A percentile compares a stretch with the other conserved stretches of the same genome.
Evolutionary conservation across 495 filamentous ascomycete genomes (phyloP).

Genomic region (Beverwykella pulmonaria): DNA sequence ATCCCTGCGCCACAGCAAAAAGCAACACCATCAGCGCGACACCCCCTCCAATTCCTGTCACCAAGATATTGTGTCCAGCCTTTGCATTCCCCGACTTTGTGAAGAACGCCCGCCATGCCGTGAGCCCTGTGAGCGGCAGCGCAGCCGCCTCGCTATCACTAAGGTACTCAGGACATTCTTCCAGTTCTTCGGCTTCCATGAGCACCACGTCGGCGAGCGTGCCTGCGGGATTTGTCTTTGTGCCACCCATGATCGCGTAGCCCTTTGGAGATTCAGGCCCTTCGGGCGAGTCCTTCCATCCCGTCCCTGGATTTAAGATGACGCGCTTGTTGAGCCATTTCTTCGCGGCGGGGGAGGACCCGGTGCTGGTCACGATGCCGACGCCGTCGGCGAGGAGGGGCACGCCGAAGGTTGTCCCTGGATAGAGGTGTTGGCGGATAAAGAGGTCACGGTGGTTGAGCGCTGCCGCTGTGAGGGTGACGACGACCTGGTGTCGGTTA

Average conservation of each 20-base stretch:
- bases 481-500: constrained; percentile 54
- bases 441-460: constrained; percentile 94
- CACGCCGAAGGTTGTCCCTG: constrained; percentile 71
- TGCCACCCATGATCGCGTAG: constrained; percentile 74
- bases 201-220: constrained; percentile 70
- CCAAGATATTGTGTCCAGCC: constrained; percentile 46
- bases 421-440: constrained; percentile 89
- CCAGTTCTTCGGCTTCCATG: constrained; percentile 72
- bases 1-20: constrained; percentile 44
- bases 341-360: constrained; percentile 54
- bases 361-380: constrained; percentile 67
- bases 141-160: constrained; percentile 73
- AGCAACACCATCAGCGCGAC: constrained; percentile 50
- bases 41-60: constrained; percentile 51
- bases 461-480: constrained; percentile 72
- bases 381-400: constrained; percentile 80
- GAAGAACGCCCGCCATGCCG: constrained; percentile 82
- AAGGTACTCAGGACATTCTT: constrained; percentile 72
- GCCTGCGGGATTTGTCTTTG: constrained; percentile 63
- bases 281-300: constrained; percentile 70
- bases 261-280: constrained; percentile 69
- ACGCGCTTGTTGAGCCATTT: constrained; percentile 68
- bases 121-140: constrained; percentile 78
- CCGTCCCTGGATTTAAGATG: constrained; percentile 69
- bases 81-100: constrained; percentile 54